These are phyloP conservation scores for Neopestalotiopsis sp. DNA, from an alignment of 2,329 filamentous ascomycete genomes.

Conservation along the genomic window DNA sequence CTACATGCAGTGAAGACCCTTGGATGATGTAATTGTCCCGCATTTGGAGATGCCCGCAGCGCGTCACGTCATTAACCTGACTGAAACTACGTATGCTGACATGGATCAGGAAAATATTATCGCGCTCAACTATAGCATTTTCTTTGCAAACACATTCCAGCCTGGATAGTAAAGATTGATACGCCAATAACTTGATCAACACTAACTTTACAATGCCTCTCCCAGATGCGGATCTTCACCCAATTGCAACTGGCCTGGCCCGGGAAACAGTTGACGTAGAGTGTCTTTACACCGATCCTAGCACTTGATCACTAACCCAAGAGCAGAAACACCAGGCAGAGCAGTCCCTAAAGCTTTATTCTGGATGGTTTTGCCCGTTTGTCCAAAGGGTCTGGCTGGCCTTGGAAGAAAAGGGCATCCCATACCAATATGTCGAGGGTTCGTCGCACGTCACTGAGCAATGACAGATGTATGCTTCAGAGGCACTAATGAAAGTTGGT, in stretches of 20 bases:
- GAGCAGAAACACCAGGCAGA: conserved; percentile 32
- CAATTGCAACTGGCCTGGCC: conserved; percentile 32
- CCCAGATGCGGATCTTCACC: conserved; percentile 32
- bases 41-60: conserved; percentile 1
- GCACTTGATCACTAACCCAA: background rate
- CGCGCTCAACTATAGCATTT: background rate
- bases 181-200: background rate
- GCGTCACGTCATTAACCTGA: conserved; percentile 14
- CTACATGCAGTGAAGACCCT: background rate
- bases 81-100: background rate
- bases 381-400: conserved; percentile 61
- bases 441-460: too few species aligned
- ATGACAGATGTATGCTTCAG: too few species aligned
- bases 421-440: conserved; percentile 60
- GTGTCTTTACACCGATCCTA: background rate
- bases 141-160: background rate
- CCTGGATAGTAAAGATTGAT: background rate
- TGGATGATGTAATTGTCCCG: conserved; percentile 11
- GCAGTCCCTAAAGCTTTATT: conserved; percentile 27
- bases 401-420: conserved; percentile 63
- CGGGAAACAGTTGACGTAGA: conserved; percentile 32
- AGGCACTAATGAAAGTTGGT: too few species aligned
- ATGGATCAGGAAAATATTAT: background rate
- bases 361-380: conserved; percentile 36
- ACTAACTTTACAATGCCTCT: conserved; percentile 24